Conservation (phyloP, 495 filamentous ascomycete genomes). For the Penicillium arizonense region DNA sequence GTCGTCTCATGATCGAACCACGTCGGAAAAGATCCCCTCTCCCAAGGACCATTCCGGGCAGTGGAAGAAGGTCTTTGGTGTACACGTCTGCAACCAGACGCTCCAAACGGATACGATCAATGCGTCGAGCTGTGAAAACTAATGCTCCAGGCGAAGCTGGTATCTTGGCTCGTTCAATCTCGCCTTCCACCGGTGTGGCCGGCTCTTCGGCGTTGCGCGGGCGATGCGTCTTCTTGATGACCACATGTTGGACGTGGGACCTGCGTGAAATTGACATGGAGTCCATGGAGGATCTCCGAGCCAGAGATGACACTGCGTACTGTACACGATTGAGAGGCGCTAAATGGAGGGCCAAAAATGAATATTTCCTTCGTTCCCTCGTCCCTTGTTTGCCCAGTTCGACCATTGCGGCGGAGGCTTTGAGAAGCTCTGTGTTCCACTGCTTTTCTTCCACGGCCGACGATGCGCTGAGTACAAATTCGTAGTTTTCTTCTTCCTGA, state of each 20-base stretch:
- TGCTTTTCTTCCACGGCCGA: constrained; percentile 75
- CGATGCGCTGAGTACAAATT: constrained; percentile 86
- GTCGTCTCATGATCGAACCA: constrained; percentile 77
- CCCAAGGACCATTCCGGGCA: constrained; percentile 75
- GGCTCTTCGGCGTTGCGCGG: constrained; percentile 52
- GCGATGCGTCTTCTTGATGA: constrained; percentile 85
- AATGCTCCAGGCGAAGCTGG: constrained; percentile 15
- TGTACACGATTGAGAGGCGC: constrained; percentile 71
- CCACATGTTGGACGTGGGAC: constrained; percentile 60
- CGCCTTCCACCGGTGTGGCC: constrained; percentile 16
- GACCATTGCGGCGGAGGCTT: constrained; percentile 23
- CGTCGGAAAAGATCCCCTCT: constrained; percentile 61
- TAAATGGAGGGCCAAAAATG: constrained; percentile 63
- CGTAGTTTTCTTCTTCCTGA: constrained; percentile 73
- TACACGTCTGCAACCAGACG: constrained; percentile 73
- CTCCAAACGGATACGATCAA: constrained; percentile 78
- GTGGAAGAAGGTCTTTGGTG: constrained; percentile 79
- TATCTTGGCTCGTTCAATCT: constrained; percentile 34
- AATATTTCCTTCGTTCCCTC: constrained; percentile 35
- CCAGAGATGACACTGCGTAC: constrained; percentile 67
- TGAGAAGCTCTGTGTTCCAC: constrained; percentile 58
- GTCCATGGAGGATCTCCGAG: constrained; percentile 78
- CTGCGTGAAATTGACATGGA: constrained; percentile 67
- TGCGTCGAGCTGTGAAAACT: constrained; percentile 59
- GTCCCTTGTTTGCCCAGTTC: constrained; percentile 22